These are phyloP conservation scores for Saccharomycopsis capsularis DNA, from an alignment of 805 yeast genomes.

Conservation along the genomic window DNA sequence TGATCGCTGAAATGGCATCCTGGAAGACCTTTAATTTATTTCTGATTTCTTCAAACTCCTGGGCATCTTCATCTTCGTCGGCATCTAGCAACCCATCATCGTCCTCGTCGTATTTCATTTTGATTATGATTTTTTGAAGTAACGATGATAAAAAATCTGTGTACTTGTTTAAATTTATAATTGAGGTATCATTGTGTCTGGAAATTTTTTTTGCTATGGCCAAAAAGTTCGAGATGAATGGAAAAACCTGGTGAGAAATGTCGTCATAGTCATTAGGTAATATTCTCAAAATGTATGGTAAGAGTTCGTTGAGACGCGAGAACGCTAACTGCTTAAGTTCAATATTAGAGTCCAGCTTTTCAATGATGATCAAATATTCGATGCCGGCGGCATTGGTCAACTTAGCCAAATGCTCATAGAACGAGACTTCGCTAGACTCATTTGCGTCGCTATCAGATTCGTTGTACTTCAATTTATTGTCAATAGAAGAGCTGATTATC, in stretches of 20 bases:
- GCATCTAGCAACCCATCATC: slow-evolving; percentile 49
- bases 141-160: slow-evolving; percentile 54
- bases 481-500: slow-evolving; percentile 27
- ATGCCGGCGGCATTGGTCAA: slow-evolving; percentile 65
- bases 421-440: slow-evolving; percentile 38
- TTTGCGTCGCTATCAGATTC: slow-evolving; percentile 32
- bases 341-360: slow-evolving; percentile 39
- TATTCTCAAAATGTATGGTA: slow-evolving; percentile 68
- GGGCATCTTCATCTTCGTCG: slow-evolving; percentile 65
- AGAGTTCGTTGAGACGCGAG: slow-evolving; percentile 48
- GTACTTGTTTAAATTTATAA: slow-evolving; percentile 28
- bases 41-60: slow-evolving; percentile 77
- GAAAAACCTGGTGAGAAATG: slow-evolving; percentile 73
- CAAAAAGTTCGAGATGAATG: slow-evolving; percentile 70
- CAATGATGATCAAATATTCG: slow-evolving; percentile 68
- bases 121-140: slow-evolving; percentile 61
- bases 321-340: slow-evolving; percentile 30
- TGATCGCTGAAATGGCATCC: slow-evolving; percentile 64
- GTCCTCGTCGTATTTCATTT: slow-evolving; percentile 77
- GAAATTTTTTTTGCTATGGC: slow-evolving; percentile 55
- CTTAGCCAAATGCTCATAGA: slow-evolving; percentile 69
- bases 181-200: slow-evolving; percentile 33
- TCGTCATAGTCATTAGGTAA: slow-evolving; percentile 85
- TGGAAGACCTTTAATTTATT: slow-evolving; percentile 68
- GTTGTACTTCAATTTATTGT: slow-evolving; percentile 32